These are phyloP conservation scores for Vigna unguiculata DNA, from an alignment of 306 rosid genomes.

Conservation along the genomic window DNA sequence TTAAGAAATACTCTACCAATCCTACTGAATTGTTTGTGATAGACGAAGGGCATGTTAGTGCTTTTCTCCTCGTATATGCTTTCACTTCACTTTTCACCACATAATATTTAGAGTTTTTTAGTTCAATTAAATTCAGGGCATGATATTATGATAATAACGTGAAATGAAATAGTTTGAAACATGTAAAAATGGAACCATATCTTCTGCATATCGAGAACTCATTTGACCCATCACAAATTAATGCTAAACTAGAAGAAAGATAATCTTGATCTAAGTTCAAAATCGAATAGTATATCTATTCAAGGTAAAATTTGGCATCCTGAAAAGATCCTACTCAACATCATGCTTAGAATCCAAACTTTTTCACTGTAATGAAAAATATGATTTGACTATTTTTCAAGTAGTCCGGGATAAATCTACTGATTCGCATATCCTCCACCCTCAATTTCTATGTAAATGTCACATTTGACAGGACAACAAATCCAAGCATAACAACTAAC, in stretches of 20 bases:
- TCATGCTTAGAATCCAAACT: constrained; percentile 41
- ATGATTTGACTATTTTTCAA: too few relatives aligned
- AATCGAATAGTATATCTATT: constrained; percentile 26
- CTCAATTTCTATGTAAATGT: not conserved
- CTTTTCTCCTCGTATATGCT: constrained; percentile 36
- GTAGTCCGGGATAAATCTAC: not conserved
- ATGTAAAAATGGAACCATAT: constrained; percentile 35
- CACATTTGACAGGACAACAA: not conserved
- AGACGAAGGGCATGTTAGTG: constrained; percentile 52
- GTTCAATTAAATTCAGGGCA: not conserved
- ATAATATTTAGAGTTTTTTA: not conserved
- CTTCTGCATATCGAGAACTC: constrained; percentile 34
- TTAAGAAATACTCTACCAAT: not conserved
- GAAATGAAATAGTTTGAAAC: not conserved
- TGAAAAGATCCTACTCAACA: constrained; percentile 31
- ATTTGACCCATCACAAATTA: constrained; percentile 17
- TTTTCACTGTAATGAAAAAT: not conserved
- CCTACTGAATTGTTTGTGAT: constrained; percentile 18
- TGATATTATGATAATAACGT: too few relatives aligned
- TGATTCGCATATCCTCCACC: constrained; percentile 7
- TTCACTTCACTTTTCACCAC: constrained; percentile 14
- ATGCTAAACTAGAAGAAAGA: constrained; percentile 24
- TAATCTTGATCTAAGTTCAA: constrained; percentile 33
- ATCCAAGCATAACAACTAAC: not conserved
- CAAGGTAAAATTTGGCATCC: constrained; percentile 33